Percentiles rank a stretch among this genome's conserved stretches.
phyloP scores from a whole-genome alignment of 768 basidiomycete species.

The Podaxis sp. region DNA sequence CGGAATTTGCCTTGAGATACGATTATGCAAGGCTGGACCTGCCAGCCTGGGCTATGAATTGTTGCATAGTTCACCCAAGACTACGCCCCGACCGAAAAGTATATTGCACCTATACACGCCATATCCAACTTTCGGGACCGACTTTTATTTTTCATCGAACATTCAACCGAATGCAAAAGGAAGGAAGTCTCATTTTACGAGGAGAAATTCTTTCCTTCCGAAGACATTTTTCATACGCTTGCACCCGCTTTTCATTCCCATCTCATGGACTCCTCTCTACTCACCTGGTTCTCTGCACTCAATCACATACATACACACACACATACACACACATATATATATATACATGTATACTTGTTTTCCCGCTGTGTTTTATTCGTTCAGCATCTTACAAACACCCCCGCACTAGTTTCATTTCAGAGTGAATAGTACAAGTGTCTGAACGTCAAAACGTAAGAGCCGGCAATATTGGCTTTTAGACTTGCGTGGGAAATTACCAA shows the following conservation, averaged over 20 bases:
- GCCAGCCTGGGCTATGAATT: not conserved
- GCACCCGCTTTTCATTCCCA: not conserved
- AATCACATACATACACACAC: not conserved
- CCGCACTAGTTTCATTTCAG: not conserved
- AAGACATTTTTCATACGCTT: not conserved
- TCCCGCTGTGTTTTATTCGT: not conserved
- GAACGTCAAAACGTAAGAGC: not conserved
- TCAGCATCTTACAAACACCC: not conserved
- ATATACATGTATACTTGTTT: not conserved
- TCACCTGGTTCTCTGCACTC: not conserved
- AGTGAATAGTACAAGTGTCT: not conserved
- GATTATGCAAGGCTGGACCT: slow-evolving; percentile 18
- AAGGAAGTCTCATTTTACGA: not conserved
- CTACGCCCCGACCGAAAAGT: not conserved
- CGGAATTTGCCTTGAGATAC: slow-evolving; percentile 48
- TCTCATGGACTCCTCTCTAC: slow-evolving; percentile 1
- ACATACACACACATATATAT: not conserved
- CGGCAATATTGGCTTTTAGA: not conserved
- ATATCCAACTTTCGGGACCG: not conserved
- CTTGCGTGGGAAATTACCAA: not conserved
- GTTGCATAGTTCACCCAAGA: not conserved
- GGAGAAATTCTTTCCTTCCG: not conserved
- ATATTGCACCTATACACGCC: not conserved
- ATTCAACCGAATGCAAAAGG: not conserved
- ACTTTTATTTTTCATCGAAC: not conserved